Evolutionary conservation across 257 asterid species (phyloP).

Genomic region (Echites panduratus): DNA sequence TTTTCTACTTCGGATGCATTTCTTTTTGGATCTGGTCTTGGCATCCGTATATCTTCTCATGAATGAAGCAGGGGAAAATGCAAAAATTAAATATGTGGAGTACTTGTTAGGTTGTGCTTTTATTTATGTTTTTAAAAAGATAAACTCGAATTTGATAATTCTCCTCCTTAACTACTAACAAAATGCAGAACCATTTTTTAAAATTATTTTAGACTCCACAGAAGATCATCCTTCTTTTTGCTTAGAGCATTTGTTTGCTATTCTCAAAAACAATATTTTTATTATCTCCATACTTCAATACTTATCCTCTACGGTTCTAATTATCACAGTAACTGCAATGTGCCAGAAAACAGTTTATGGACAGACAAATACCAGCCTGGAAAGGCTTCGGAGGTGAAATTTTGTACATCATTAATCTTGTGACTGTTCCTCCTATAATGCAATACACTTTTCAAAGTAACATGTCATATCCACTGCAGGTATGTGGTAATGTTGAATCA

Average conservation of each 20-base stretch:
- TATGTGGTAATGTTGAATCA: slow-evolving; percentile 80
- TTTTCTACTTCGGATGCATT: not conserved
- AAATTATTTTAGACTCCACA: not conserved
- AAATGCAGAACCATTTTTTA: not conserved
- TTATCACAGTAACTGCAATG: slow-evolving; percentile 37
- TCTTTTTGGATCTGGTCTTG: not conserved
- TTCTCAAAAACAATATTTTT: not conserved
- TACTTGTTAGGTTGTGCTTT: not conserved
- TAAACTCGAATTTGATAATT: not conserved
- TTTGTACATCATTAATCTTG: slow-evolving; percentile 10
- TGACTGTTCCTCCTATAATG: not conserved
- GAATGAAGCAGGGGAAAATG: not conserved
- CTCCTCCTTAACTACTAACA: not conserved
- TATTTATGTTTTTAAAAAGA: not conserved
- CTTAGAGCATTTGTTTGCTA: not conserved
- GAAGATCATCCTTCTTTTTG: not conserved
- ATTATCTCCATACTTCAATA: not conserved
- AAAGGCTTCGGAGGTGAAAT: slow-evolving; percentile 68
- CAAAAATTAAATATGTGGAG: not conserved
- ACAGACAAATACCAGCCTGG: slow-evolving; percentile 84
- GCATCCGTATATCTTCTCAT: not conserved
- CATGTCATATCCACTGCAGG: slow-evolving; percentile 31
- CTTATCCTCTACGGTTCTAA: slow-evolving; percentile 29
- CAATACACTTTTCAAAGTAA: slow-evolving; percentile 6
- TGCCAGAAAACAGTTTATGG: slow-evolving; percentile 67